Evolutionary conservation across 2,329 filamentous ascomycete genomes (phyloP), one percentile per base, ranked within the genome.

Genomic region (Alternaria solani): DNA sequence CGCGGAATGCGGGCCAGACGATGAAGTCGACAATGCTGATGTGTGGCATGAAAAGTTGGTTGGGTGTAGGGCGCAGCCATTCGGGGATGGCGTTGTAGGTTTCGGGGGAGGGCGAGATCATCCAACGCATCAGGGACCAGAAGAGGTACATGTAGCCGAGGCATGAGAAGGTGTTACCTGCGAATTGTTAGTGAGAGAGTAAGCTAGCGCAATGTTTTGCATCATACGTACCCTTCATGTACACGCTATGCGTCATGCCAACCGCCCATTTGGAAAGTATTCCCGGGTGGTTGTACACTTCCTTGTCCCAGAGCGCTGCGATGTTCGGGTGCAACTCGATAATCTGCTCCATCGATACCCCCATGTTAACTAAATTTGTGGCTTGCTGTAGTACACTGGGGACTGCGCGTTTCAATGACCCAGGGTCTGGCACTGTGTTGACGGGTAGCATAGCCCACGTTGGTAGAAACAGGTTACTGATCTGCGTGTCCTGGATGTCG

Each of bases 21-120:
- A 72, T 48, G 28, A 64, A 71, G 30, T 72, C 69, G 28, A 71
- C 52, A 14, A 66, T 67, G 16, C 41, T 68, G 54, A 69, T 72
- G 30, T 72, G 69, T 1, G 68, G 66, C 69, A 72, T 72, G 34
- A 72, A 70, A 4, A 72, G 57, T 14, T 72, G 69, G 26, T 72
- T 72, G 6, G 68, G 69, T 51, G 69, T 72, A 6, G 69, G 69
- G 26, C 69, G 62, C 5, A 72, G 51, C 69, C 68, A 72, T 26
- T 71, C 66, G 25, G 69, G 69, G 16, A 72, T 67, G 23, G 59
- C 38, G 26, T 64, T 63, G 20, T 72, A 72, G 3, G 69, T 71
- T 44, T 71, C 62, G 5, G 64, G 63, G 1, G 68, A 69, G 8
- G 69, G 69, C 0, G 58, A 71, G 16, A 72, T 66, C 68, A 72